Evolutionary conservation across 768 basidiomycete genomes (phyloP).

Genomic region (Collybia nuda): DNA sequence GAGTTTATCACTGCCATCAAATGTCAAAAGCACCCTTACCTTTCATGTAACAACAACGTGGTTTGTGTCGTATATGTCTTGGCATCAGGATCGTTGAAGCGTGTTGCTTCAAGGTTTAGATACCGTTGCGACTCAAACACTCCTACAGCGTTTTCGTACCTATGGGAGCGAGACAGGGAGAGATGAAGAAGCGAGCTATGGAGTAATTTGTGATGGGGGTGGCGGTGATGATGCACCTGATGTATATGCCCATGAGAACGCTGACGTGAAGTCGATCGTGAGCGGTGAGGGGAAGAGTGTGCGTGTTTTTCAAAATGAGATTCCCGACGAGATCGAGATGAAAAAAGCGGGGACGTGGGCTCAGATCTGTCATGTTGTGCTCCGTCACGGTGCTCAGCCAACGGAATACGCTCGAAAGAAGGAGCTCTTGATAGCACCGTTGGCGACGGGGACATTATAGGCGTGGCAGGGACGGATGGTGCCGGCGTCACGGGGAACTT

Average conservation of each 20-base stretch:
- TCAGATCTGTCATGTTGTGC: too few species aligned
- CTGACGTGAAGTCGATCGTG: conserved; percentile 3
- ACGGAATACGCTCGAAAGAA: conserved; percentile 16
- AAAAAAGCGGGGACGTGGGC: background rate
- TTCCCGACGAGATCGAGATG: background rate
- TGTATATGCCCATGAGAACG: conserved; percentile 21
- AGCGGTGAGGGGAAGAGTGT: conserved; percentile 2
- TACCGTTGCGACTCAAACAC: conserved; percentile 75
- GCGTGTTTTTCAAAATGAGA: background rate
- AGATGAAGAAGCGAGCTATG: conserved; percentile 40
- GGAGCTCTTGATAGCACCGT: conserved; percentile 24
- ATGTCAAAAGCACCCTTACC: conserved; percentile 19
- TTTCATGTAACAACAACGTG: conserved; percentile 44
- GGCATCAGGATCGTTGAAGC: conserved; percentile 48
- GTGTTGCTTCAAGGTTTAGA: conserved; percentile 61
- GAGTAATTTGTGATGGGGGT: conserved; percentile 32
- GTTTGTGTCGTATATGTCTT: conserved; percentile 41
- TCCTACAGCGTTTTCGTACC: conserved; percentile 58
- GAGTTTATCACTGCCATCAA: background rate
- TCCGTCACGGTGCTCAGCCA: background rate
- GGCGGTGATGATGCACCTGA: conserved; percentile 25
- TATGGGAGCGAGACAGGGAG: conserved; percentile 27
- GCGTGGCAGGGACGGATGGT: conserved; percentile 30
- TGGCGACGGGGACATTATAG: conserved; percentile 15
- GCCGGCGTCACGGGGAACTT: conserved; percentile 52